Percentiles rank a stretch among this genome's conserved stretches.
phyloP scores from a whole-genome alignment of 805 yeast genomes.

The Nematodospora valgi region DNA sequence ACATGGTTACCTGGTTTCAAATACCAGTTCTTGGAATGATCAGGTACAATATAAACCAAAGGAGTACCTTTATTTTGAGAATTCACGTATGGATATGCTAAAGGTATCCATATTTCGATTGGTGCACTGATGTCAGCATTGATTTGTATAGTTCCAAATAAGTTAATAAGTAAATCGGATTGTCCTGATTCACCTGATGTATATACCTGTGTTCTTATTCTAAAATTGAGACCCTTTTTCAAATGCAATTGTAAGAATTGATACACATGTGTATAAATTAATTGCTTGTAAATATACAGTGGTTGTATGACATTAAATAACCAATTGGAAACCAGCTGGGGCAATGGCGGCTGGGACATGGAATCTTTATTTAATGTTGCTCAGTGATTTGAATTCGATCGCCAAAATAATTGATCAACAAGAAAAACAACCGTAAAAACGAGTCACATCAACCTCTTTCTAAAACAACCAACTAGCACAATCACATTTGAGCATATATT shows the following conservation, averaged over 20 bases:
- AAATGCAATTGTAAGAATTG: slow-evolving; percentile 49
- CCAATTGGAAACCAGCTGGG: slow-evolving; percentile 36
- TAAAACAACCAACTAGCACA: too few relatives aligned
- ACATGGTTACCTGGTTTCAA: slow-evolving; percentile 61
- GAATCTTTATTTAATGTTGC: too few relatives aligned
- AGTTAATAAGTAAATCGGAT: slow-evolving; percentile 55
- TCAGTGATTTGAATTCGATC: not conserved
- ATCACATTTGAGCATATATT: not conserved
- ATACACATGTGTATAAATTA: slow-evolving; percentile 61
- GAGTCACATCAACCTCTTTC: too few relatives aligned
- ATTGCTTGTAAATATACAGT: slow-evolving; percentile 57
- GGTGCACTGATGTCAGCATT: slow-evolving; percentile 37
- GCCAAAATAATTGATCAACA: slow-evolving; percentile 1
- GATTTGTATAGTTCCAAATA: slow-evolving; percentile 55
- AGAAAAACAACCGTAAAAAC: too few relatives aligned
- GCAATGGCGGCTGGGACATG: slow-evolving; percentile 13
- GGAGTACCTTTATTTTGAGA: slow-evolving; percentile 46
- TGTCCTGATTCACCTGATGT: slow-evolving; percentile 54
- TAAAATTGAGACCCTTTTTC: slow-evolving; percentile 36
- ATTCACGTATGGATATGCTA: slow-evolving; percentile 53
- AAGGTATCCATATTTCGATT: slow-evolving; percentile 74
- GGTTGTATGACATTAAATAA: slow-evolving; percentile 38
- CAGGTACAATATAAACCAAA: slow-evolving; percentile 56
- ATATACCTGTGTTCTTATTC: slow-evolving; percentile 62
- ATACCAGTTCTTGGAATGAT: slow-evolving; percentile 35